Conservation (phyloP, 2,329 filamentous ascomycete genomes). For the Esteya vermicola region DNA sequence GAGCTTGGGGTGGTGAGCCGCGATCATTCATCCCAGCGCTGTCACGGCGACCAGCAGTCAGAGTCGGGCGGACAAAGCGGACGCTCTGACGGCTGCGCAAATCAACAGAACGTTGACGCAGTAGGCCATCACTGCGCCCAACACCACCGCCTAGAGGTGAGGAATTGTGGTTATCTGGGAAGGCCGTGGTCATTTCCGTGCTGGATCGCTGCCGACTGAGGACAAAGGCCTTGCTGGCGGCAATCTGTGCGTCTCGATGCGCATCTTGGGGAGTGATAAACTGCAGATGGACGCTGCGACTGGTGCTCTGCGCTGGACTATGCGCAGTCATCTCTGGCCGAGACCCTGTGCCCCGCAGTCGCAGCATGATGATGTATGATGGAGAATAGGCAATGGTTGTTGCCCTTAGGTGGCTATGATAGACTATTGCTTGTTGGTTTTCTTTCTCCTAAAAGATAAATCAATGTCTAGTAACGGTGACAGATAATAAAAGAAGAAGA, state of each 20-base stretch:
- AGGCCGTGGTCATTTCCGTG: slow-evolving; percentile 16
- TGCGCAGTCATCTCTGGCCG: slow-evolving; percentile 30
- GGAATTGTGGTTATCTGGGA: background rate
- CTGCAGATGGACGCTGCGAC: slow-evolving; percentile 29
- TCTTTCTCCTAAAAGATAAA: background rate
- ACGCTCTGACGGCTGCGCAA: slow-evolving; percentile 38
- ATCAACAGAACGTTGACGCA: background rate
- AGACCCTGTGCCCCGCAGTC: slow-evolving; percentile 20
- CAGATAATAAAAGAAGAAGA: background rate
- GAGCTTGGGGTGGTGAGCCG: too few species aligned
- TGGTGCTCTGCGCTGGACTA: slow-evolving; percentile 35
- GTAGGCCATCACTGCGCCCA: too few species aligned
- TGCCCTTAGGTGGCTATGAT: background rate
- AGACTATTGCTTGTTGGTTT: too few species aligned
- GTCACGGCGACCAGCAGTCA: background rate
- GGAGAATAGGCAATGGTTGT: background rate
- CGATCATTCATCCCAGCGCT: too few species aligned
- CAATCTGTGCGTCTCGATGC: slow-evolving; percentile 45
- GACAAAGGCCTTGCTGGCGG: slow-evolving; percentile 45
- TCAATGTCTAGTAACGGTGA: background rate
- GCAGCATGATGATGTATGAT: background rate
- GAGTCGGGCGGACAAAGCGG: slow-evolving; percentile 27
- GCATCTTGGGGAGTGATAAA: slow-evolving; percentile 34
- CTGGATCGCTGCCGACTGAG: slow-evolving; percentile 30
- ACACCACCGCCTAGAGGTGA: too few species aligned